Base-by-base conservation (phyloP, 805 yeast species). In the Candida andamanensis region DNA sequence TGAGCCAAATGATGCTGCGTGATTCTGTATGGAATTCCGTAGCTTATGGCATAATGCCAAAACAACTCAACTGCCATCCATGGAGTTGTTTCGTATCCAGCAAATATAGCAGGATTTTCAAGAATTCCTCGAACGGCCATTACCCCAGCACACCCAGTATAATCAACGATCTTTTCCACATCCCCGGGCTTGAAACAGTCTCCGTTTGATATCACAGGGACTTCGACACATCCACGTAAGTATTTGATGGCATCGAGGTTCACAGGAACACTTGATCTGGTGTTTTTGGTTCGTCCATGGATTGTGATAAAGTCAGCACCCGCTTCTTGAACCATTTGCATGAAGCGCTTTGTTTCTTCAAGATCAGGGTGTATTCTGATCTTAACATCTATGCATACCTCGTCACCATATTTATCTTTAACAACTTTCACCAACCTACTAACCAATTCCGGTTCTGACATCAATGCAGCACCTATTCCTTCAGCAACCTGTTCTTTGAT, bases 131-230 rank as follows among this genome's bases (percentile, higher is more conserved):
- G 63, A 1, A 85, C 98, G 2, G 97, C 81, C 98, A 92, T 92
- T 6, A 92, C 83, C 6, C 97, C 98, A 52, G 85, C 92, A 24
- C 77, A 86, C 1, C 82, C 81, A 0, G 97, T 87, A 31, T 53
- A 52, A 9, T 71, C 60, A 0, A 76, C 74, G 17, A 90, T 89
- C 13, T 54, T 50, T 26, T 62, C 47, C n/a, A 83, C 80, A 51
- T 86, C 95, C 12, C 66, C 60, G 15, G 77, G 58, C 0, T 72
- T 51, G 48, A 82, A 82, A 49, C 95, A 89, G 56, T 92, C 97
- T n/a, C 98, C 98, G 50, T 92, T 92, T 2, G 97, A 96, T n/a
- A 92, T 81, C 1, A 92, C 87, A 0, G 97, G 97, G 1, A 81
- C 76, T 3, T 44, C 50, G 1, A 68, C 68, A n/a, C 64, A 57